phyloP scores from a whole-genome alignment of 1,139 yeast species.

The Saccharomyces hybrid region DNA sequence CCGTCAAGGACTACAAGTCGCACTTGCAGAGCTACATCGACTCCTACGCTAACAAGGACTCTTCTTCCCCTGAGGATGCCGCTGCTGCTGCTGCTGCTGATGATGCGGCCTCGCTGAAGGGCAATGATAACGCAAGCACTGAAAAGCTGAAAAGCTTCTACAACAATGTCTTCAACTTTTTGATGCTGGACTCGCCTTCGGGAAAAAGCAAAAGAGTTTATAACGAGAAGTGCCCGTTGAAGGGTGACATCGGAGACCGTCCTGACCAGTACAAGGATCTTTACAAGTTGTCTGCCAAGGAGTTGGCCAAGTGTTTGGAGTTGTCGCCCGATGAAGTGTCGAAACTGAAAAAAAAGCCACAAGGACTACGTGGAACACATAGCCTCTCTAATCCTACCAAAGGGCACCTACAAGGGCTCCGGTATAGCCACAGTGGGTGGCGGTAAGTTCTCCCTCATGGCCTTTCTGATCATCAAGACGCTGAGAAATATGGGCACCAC shows the following conservation, averaged over 20 bases:
- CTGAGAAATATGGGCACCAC: constrained; percentile 56
- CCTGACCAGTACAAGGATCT: constrained; percentile 21
- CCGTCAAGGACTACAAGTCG: constrained; percentile 8
- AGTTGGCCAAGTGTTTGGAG: constrained; percentile 29
- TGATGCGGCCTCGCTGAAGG: neutral
- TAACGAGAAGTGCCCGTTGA: constrained; percentile 18
- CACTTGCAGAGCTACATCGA: neutral
- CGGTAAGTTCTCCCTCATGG: constrained; percentile 66
- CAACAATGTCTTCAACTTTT: constrained; percentile 20
- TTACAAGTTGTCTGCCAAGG: constrained; percentile 19
- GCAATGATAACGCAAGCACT: constrained; percentile 4
- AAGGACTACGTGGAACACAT: constrained; percentile 42
- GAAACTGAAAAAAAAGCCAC: constrained; percentile 47
- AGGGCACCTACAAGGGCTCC: constrained; percentile 48
- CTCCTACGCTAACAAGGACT: neutral
- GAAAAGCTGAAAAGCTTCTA: constrained; percentile 20
- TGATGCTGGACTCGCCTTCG: constrained; percentile 20
- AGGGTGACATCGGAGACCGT: constrained; percentile 24
- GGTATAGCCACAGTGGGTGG: constrained; percentile 84
- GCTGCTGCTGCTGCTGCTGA: constrained; percentile 1
- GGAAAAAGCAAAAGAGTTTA: constrained; percentile 22
- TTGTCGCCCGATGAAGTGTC: constrained; percentile 42
- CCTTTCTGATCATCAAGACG: constrained; percentile 57
- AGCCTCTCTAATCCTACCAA: constrained; percentile 41
- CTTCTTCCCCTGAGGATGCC: neutral